phyloP scores from a whole-genome alignment of 2,329 filamentous ascomycete genomes.

The Parastagonospora nodorum region DNA sequence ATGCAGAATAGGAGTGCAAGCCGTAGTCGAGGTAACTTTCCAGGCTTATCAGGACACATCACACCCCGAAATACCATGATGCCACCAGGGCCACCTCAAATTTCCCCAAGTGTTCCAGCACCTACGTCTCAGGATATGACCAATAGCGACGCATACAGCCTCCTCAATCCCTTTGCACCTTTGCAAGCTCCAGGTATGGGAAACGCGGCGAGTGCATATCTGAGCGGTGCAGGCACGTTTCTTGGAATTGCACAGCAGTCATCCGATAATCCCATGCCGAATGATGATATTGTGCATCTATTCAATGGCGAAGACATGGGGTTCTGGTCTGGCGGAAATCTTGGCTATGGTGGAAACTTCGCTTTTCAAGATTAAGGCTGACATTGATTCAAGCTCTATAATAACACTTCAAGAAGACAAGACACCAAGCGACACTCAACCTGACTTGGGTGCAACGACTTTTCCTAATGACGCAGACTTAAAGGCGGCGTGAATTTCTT shows the following conservation, averaged over 20 bases:
- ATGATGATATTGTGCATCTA: constrained; percentile 28
- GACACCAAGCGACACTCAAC: constrained; percentile 3
- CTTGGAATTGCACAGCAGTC: constrained; percentile 30
- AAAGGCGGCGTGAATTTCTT: constrained; percentile 52
- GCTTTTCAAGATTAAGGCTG: constrained; percentile 1
- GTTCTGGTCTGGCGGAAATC: constrained; percentile 18
- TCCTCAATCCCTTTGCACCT: neutral
- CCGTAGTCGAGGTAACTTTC: too few relatives aligned
- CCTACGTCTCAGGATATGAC: neutral
- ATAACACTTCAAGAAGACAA: neutral
- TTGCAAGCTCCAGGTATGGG: neutral
- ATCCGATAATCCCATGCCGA: constrained; percentile 28
- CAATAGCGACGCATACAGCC: neutral
- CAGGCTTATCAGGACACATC: neutral
- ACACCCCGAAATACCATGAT: constrained; percentile 1
- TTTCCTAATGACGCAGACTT: constrained; percentile 42
- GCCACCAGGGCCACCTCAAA: neutral
- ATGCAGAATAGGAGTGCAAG: too few relatives aligned
- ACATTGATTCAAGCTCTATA: neutral
- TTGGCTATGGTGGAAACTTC: constrained; percentile 4
- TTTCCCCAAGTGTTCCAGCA: neutral
- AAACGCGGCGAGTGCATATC: constrained; percentile 5
- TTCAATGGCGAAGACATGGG: constrained; percentile 27
- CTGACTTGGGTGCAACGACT: constrained; percentile 26
- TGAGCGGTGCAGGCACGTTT: constrained; percentile 22